Evolutionary conservation across 805 yeast species (phyloP), one percentile per base, ranked within the genome.

Genomic region (Komagataella pastoris): DNA sequence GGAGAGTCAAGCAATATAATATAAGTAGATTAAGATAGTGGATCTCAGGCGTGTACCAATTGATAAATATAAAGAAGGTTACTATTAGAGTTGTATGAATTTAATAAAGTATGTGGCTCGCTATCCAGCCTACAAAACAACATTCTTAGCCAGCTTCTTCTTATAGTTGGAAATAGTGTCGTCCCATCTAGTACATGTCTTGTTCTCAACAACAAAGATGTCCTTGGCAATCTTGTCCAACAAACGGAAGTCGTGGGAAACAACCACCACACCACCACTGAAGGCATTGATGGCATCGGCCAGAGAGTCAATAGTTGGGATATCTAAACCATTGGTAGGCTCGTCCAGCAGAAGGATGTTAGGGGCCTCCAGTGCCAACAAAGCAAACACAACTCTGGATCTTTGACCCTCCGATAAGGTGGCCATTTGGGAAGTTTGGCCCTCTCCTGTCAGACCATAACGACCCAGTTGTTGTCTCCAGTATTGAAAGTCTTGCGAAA

Each of bases 291-390:
- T 91, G 57, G 99, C 99, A 53, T 85, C 95, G 51, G 97, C 99
- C 63, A 93, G 77, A 47, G 99, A 93, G 72, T 93, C 99, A 66
- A 93, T 93, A 50, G 99, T 90, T 64, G 97, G 89, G 62, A 93
- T 91, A 77, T 93, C 99, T 71, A 93, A 77, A 79, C 98, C 98
- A 79, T 93, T 93, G 59, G 99, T 93, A 80, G 99, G 99, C 83
- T 93, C 99, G 77, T 93, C 99, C 73, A 93, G 77, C 66, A 93
- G 75, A 62, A 93, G 76, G 69, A 93, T 88, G 73, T 93, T 93
- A 64, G 99, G 99, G 56, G 86, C 74, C 73, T 93, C 97, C 59
- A 93, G 77, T 50, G 99, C 99, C 64, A 93, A 79, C 59, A 93
- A 75, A 8, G 98, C 98, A 65, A 93, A 93, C 53, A 93, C 99